phyloP scores from a whole-genome alignment of 2,329 filamentous ascomycete species.

The Epichloe gansuensis region DNA sequence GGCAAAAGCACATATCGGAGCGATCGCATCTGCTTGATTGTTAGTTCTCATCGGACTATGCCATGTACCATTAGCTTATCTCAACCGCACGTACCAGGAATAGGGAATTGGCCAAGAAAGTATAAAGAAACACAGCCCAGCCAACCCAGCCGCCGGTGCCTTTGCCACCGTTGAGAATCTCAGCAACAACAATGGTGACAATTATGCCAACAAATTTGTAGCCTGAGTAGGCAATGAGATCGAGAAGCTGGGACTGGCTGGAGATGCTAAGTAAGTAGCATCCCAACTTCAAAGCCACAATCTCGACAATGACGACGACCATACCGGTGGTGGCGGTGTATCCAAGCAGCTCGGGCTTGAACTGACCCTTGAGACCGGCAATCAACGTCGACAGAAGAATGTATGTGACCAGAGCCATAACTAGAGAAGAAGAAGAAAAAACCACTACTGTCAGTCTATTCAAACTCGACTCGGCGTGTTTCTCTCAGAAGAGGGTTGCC shows the following conservation, averaged over 20 bases:
- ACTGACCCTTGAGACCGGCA: slow-evolving; percentile 78
- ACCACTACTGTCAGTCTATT: slow-evolving; percentile 11
- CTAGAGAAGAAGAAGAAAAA: slow-evolving; percentile 17
- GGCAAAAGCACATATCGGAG: slow-evolving; percentile 92
- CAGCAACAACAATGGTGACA: slow-evolving; percentile 66
- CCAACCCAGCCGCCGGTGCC: slow-evolving; percentile 80
- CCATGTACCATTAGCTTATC: background rate
- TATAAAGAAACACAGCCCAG: slow-evolving; percentile 83
- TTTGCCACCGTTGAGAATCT: slow-evolving; percentile 63
- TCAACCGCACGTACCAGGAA: slow-evolving; percentile 57
- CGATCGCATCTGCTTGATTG: slow-evolving; percentile 59
- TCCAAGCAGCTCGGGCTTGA: slow-evolving; percentile 86
- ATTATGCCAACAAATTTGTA: slow-evolving; percentile 99
- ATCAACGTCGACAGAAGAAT: slow-evolving; percentile 86
- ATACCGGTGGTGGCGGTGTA: slow-evolving; percentile 77
- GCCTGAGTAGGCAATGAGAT: slow-evolving; percentile 88
- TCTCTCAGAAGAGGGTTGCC: slow-evolving; percentile 7
- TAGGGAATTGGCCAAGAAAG: slow-evolving; percentile 85
- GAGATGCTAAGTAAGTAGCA: slow-evolving; percentile 90
- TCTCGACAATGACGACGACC: slow-evolving; percentile 74
- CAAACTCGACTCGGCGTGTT: no score
- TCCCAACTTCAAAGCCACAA: slow-evolving; percentile 78
- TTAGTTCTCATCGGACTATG: background rate
- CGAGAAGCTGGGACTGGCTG: slow-evolving; percentile 84
- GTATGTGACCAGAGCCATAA: slow-evolving; percentile 96